Evolutionary conservation across 345 rosid species (phyloP), one percentile per base, ranked within the genome.

Genomic region (Hypericum androsaemum): DNA sequence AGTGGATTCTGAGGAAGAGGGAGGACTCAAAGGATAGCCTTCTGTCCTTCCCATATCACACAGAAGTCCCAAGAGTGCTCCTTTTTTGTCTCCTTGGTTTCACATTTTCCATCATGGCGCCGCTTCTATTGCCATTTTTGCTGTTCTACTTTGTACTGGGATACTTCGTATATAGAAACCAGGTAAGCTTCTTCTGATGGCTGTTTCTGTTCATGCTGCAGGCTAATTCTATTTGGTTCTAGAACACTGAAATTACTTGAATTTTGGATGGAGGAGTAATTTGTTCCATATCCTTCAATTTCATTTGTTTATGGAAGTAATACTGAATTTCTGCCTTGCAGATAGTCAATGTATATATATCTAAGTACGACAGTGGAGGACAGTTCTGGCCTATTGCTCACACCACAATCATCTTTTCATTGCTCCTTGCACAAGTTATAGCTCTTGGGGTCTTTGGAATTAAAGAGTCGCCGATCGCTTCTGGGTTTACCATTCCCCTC

Each of bases 41-140:
- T 28, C 44, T 68, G 50, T 56, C 83, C 61, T 90, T 90, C 54
- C 96, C 96, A 12, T 78, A 79, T 63, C 96, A 90, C 48, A 87
- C 89, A 2, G 98, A 90, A 79, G 43, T 87, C 54, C 96, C 98
- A 9, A 67, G 82, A 65, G 68, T 84, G 45, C 86, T 90, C 56
- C 63, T 90, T 45, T 84, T 87, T 68, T 87, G 92, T 43, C 81
- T 84, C 56, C 48, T 90, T 17, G 98, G 98, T 74, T 90, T 87
- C 77, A 82, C 80, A 39, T 84, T 80, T 67, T 73, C 98, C 37
- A 68, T 87, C 66, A 60, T 87, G 69, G 87, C 94, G 45, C 98
- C 98, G 37, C 73, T 90, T 42, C 77, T 90, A 43, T 65, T 90
- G 57, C 98, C 92, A 15, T 71, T 84, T 58, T 55, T 87, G 77